These are phyloP conservation scores for Chenopodium suecicum DNA, from an alignment of 148 eudicot species.

Conservation along the genomic window DNA sequence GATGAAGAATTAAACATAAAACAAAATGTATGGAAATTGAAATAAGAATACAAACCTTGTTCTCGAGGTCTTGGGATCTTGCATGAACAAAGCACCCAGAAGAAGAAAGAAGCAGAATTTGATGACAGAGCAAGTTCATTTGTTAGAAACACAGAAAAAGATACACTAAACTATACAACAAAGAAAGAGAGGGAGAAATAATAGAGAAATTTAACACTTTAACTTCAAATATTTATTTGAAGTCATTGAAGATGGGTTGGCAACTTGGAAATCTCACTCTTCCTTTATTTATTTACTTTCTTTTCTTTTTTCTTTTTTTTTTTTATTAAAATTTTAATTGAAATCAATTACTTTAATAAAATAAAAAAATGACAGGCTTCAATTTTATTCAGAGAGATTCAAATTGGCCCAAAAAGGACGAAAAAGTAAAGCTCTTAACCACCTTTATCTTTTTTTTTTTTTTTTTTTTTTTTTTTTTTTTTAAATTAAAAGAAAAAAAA, in stretches of 20 bases:
- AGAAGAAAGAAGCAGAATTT: conserved; percentile 16
- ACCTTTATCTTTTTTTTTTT: background rate
- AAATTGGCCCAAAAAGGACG: conserved; percentile 26
- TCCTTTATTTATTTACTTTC: conserved; percentile 10
- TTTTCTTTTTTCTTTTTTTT: background rate
- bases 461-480: background rate
- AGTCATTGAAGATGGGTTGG: background rate
- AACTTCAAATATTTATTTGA: background rate
- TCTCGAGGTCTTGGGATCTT: conserved; percentile 60
- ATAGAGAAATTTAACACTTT: background rate
- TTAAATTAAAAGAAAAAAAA: background rate
- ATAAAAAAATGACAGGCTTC: conserved; percentile 6
- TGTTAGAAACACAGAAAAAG: conserved; percentile 14
- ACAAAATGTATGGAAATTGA: background rate
- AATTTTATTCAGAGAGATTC: background rate
- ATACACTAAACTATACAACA: background rate
- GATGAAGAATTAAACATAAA: background rate
- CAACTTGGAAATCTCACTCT: conserved; percentile 21
- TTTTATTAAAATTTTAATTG: background rate
- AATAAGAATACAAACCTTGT: conserved; percentile 38
- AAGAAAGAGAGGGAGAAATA: background rate
- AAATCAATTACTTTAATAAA: background rate
- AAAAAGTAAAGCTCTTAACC: conserved; percentile 25
- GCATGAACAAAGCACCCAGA: conserved; percentile 65
- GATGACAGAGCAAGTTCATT: conserved; percentile 28